Evolutionary conservation across 2,329 filamentous ascomycete genomes (phyloP).

Genomic region (Zasmidium angulare): DNA sequence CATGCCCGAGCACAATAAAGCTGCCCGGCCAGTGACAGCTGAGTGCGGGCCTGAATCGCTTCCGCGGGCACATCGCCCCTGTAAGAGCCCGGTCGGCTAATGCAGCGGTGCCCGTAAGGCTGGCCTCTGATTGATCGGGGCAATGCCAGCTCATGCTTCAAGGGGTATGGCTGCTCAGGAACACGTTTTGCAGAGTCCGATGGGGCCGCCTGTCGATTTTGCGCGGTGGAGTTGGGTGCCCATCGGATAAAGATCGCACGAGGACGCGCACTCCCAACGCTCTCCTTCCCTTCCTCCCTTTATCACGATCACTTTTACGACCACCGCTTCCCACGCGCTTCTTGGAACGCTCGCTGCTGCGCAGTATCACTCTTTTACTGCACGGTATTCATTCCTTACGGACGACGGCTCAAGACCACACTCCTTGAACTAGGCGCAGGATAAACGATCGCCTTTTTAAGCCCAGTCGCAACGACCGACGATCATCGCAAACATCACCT

Average conservation of each 20-base stretch:
- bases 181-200: conserved; percentile 18
- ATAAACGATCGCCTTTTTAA: conserved; percentile 2
- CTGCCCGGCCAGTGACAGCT: conserved; percentile 13
- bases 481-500: conserved; percentile 1
- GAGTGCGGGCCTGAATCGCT: not conserved
- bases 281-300: conserved; percentile 10
- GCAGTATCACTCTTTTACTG: conserved; percentile 36
- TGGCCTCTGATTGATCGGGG: conserved; percentile 14
- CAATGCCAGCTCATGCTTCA: conserved; percentile 15
- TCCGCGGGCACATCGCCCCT: conserved; percentile 3
- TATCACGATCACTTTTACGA: conserved; percentile 27
- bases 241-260: conserved; percentile 38
- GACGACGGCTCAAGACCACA: conserved; percentile 20
- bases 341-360: conserved; percentile 35
- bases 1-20: not conserved
- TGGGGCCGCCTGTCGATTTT: conserved; percentile 10
- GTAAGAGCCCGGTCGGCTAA: conserved; percentile 8
- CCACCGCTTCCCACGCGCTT: conserved; percentile 21
- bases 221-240: conserved; percentile 8
- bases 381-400: conserved; percentile 28
- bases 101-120: conserved; percentile 13
- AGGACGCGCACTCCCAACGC: conserved; percentile 28
- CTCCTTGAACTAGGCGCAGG: conserved; percentile 21
- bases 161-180: conserved; percentile 17
- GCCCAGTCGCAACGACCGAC: conserved; percentile 3